These are phyloP conservation scores for Naganishia antarctica DNA, from an alignment of 768 basidiomycete genomes.

Conservation along the genomic window DNA sequence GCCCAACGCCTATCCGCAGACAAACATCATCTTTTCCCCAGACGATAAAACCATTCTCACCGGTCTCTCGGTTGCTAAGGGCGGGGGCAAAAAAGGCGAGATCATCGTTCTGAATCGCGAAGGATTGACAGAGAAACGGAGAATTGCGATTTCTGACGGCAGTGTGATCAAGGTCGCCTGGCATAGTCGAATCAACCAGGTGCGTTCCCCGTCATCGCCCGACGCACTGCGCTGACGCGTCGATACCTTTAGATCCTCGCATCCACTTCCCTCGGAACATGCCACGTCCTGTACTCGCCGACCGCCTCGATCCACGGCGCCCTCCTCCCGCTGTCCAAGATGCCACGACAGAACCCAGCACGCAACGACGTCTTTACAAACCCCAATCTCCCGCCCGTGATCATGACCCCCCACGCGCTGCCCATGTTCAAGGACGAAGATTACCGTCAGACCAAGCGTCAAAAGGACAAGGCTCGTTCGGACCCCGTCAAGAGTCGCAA, in stretches of 20 bases:
- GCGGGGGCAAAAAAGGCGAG: conserved; percentile 65
- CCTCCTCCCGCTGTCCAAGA: conserved; percentile 79
- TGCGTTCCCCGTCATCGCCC: conserved; percentile 50
- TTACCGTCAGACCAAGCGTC: conserved; percentile 63
- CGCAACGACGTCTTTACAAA: conserved; percentile 76
- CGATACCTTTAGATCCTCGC: conserved; percentile 92
- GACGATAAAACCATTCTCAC: conserved; percentile 85
- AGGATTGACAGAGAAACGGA: conserved; percentile 57
- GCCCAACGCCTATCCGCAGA: conserved; percentile 78
- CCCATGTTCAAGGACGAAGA: conserved; percentile 89
- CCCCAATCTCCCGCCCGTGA: conserved; percentile 68
- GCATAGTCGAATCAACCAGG: conserved; percentile 98
- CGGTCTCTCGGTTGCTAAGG: conserved; percentile 54
- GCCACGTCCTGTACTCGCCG: conserved; percentile 89
- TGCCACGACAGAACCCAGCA: conserved; percentile 66
- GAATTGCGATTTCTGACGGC: conserved; percentile 46
- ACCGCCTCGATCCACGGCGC: conserved; percentile 83
- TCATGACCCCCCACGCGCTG: conserved; percentile 84
- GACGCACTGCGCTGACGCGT: too few species aligned
- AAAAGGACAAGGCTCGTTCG: conserved; percentile 81
- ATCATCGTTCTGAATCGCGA: conserved; percentile 70
- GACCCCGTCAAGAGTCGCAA: conserved; percentile 83
- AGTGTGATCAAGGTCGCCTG: conserved; percentile 80
- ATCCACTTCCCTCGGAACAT: conserved; percentile 78
- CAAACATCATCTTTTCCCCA: conserved; percentile 92